Evolutionary conservation across 805 yeast genomes (phyloP).

Genomic region (Cyberlindnera petersonii): DNA sequence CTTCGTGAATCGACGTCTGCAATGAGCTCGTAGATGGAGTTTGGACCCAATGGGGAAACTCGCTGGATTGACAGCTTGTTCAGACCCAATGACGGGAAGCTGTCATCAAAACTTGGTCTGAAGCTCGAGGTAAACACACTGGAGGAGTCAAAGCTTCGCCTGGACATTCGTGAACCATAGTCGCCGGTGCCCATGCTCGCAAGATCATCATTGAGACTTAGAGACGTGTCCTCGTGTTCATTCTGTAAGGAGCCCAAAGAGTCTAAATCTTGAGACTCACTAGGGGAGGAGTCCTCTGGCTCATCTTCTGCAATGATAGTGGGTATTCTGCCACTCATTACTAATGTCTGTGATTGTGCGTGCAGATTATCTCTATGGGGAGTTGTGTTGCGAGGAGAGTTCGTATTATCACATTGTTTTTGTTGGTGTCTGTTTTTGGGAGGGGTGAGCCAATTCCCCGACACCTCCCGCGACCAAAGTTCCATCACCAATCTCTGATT

Average conservation of each 20-base stretch:
- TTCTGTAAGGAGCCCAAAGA: slow-evolving; percentile 16
- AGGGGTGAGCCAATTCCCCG: no score
- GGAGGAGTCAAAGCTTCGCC: slow-evolving; percentile 33
- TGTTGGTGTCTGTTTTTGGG: no score
- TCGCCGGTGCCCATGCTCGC: slow-evolving; percentile 23
- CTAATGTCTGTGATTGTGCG: no score
- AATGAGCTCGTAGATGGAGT: slow-evolving; percentile 74
- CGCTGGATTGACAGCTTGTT: slow-evolving; percentile 37
- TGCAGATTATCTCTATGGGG: neutral
- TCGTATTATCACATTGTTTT: no score
- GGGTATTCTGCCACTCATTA: slow-evolving; percentile 6
- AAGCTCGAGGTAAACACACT: slow-evolving; percentile 27
- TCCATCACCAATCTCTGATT: no score
- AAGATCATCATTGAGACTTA: slow-evolving; percentile 33
- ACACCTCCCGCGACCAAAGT: no score
- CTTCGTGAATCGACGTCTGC: slow-evolving; percentile 50
- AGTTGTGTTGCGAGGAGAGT: no score
- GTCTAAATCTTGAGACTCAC: slow-evolving; percentile 12
- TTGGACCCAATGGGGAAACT: slow-evolving; percentile 61
- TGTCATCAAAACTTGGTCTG: slow-evolving; percentile 34
- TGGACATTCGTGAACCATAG: slow-evolving; percentile 12
- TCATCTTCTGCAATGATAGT: slow-evolving; percentile 9
- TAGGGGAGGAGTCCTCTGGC: slow-evolving; percentile 5
- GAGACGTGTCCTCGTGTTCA: slow-evolving; percentile 19
- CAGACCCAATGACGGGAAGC: slow-evolving; percentile 35